Evolutionary conservation across 1,139 yeast species (phyloP), one percentile per base, ranked within the genome.

Genomic region (Trichomonascaceae sp.): DNA sequence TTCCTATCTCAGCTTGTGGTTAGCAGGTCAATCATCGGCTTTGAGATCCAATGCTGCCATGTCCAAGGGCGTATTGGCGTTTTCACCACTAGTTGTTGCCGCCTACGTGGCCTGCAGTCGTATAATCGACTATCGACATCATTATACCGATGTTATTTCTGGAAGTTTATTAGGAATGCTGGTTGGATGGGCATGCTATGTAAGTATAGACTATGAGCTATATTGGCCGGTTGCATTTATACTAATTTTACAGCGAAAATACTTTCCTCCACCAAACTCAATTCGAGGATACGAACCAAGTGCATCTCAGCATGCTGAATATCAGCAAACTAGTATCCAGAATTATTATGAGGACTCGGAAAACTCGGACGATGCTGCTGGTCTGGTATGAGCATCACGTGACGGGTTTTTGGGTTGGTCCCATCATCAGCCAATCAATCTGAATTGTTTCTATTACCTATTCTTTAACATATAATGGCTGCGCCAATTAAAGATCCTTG

Each of bases 121-220:
- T 59, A 80, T 85, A 15, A 85, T 83, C 63, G 95, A 87, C 65
- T 86, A 85, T 66, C 74, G 91, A 63, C 96, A 87, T 64, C 90
- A 86, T 66, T 84, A 83, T 63, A 71, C 79, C 41, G 96, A 87
- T 66, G 78, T 87, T 18, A 60, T 80, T 1, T 67, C 81, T 50
- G 96, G 96, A 1, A 69, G 77, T 0, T 13, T 71, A 1, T 65
- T 85, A 10, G 89, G 89, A 2, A 60, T 71, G 1, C 55, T 67
- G 1, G 63, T 82, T 45, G 83, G 84, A 1, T 70, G 74, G 67
- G 70, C 76, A 59, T 63, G 77, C 1, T 84, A 83, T 58, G 59
- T 58, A 45, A 45, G 52, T 50, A 50, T 27, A 12, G 18, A 18
- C 27, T 13, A 17, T 15, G 41, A 36, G 9, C 17, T 13, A 7